Conservation (phyloP, 139 green algal genomes). For the Tetraselmis chui region DNA sequence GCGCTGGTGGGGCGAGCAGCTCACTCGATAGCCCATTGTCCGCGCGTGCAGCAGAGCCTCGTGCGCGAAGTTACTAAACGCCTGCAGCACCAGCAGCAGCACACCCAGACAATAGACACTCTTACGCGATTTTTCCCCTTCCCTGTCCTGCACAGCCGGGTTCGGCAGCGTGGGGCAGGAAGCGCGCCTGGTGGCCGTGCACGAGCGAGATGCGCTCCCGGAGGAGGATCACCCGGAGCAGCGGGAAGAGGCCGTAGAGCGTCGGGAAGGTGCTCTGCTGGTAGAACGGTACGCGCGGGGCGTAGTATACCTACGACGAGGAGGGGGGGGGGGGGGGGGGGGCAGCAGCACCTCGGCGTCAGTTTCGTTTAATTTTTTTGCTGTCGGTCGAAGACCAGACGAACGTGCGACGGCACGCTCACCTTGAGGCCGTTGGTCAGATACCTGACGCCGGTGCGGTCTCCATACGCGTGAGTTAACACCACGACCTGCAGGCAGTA, state of each 20-base stretch:
- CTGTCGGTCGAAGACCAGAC: too few relatives aligned
- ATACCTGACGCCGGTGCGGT: constrained; percentile 68
- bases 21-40: constrained; percentile 70
- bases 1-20: background rate
- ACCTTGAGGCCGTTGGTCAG: constrained; percentile 91
- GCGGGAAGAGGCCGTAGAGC: constrained; percentile 47
- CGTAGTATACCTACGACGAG: constrained; percentile 83
- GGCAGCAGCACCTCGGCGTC: background rate
- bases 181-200: constrained; percentile 62
- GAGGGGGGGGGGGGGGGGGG: background rate
- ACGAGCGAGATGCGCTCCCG: constrained; percentile 75
- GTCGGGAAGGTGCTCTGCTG: constrained; percentile 60
- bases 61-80: constrained; percentile 76
- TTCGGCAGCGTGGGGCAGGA: background rate
- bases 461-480: constrained; percentile 70
- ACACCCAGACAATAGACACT: background rate
- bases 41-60: constrained; percentile 76
- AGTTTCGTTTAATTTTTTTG: too few relatives aligned
- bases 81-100: constrained; percentile 32
- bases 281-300: constrained; percentile 64
- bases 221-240: constrained; percentile 65
- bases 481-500: constrained; percentile 76
- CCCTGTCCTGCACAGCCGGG: background rate
- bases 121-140: background rate
- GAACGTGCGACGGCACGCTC: background rate